Conservation (phyloP, 352 stramenopile species). For the Phytopythium oedochilum region DNA sequence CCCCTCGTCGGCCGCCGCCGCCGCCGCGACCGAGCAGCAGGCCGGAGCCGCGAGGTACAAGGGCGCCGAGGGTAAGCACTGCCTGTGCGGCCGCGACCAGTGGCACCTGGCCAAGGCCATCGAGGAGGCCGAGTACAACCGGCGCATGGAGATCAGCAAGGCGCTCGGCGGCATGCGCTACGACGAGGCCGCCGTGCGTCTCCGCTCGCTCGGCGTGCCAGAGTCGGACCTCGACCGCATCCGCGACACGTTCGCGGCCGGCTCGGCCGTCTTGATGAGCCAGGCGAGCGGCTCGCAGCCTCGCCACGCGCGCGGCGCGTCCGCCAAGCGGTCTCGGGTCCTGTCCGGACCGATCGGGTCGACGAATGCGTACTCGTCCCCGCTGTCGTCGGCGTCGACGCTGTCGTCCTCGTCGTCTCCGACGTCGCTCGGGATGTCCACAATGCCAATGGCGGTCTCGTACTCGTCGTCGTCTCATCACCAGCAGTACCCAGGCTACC, state of each 20-base stretch:
- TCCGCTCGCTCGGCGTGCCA: slow-evolving; percentile 53
- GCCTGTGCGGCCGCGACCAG: slow-evolving; percentile 70
- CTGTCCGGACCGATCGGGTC: too few relatives aligned
- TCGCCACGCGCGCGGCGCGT: neutral
- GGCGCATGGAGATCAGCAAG: slow-evolving; percentile 82
- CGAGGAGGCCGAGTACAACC: slow-evolving; percentile 81
- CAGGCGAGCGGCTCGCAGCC: neutral
- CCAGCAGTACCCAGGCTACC: neutral
- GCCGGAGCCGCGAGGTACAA: slow-evolving; percentile 49
- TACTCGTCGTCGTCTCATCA: slow-evolving; percentile 3
- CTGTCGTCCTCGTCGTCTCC: neutral
- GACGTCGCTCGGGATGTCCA: neutral
- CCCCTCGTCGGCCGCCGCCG: too few relatives aligned
- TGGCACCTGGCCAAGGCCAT: slow-evolving; percentile 81
- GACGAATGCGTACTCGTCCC: neutral
- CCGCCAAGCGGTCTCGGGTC: neutral
- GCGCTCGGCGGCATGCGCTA: slow-evolving; percentile 76
- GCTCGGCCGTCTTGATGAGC: neutral
- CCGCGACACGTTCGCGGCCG: slow-evolving; percentile 1
- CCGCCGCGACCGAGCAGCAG: slow-evolving; percentile 11
- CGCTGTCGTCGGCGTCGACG: neutral
- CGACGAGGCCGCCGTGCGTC: slow-evolving; percentile 65
- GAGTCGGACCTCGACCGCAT: slow-evolving; percentile 54
- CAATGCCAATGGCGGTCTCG: neutral
- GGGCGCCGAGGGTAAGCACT: slow-evolving; percentile 78